These are phyloP conservation scores for Parascedosporium putredinis DNA, from an alignment of 2,329 filamentous ascomycete species.

Conservation along the genomic window DNA sequence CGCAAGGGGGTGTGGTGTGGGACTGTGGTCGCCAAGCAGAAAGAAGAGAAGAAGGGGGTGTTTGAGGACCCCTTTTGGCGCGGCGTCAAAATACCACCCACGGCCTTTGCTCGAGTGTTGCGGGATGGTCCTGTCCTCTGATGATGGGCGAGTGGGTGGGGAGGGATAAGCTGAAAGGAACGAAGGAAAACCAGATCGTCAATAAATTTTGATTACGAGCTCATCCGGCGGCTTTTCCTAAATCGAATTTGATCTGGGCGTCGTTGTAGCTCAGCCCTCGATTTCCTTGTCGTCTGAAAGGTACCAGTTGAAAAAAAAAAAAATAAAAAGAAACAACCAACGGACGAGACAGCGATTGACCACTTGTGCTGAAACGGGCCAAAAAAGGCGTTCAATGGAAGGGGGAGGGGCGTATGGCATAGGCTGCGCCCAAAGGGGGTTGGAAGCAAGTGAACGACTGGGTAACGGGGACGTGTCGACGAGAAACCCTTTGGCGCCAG, in stretches of 20 bases:
- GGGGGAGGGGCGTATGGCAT: too few relatives aligned
- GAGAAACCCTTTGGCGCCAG: neutral
- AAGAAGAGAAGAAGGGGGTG: neutral
- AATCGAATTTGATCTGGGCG: neutral
- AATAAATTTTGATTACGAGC: neutral
- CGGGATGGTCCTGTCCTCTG: neutral
- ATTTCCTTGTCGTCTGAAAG: neutral
- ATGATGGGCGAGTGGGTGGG: neutral
- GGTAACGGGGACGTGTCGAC: neutral
- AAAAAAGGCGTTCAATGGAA: neutral
- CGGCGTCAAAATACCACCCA: neutral
- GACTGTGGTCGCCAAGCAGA: neutral
- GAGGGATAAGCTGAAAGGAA: neutral
- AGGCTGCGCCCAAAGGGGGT: too few relatives aligned
- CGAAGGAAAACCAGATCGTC: neutral
- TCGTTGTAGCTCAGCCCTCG: neutral
- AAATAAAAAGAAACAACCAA: neutral
- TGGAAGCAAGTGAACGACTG: neutral
- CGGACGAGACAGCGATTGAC: neutral
- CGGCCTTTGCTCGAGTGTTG: slow-evolving; percentile 1
- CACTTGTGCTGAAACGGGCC: neutral
- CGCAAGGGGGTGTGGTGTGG: neutral
- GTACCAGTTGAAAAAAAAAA: too few relatives aligned
- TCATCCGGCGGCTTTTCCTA: neutral
- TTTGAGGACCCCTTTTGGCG: slow-evolving; percentile 3